A percentile compares a stretch with the other conserved stretches of the same genome.
phyloP scores from a whole-genome alignment of 2,329 filamentous ascomycete genomes.

The Clonostachys byssicola region DNA sequence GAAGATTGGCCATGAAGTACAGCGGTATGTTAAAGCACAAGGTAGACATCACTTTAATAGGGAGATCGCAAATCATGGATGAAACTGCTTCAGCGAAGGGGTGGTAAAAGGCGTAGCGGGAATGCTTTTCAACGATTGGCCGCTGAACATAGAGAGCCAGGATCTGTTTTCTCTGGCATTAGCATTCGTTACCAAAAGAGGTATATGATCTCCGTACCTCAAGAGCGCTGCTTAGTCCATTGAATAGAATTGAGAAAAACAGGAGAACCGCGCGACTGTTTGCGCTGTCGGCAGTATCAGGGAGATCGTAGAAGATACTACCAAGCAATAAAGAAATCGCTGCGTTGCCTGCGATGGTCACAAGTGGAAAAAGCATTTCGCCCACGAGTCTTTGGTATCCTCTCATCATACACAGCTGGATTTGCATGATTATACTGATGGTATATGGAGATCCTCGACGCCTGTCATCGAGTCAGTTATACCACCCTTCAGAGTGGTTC shows the following conservation, averaged over 20 bases:
- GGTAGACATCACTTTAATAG: slow-evolving; percentile 28
- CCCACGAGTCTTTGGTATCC: slow-evolving; percentile 64
- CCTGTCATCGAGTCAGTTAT: slow-evolving; percentile 28
- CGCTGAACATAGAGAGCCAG: slow-evolving; percentile 35
- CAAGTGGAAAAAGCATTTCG: slow-evolving; percentile 70
- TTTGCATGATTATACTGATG: slow-evolving; percentile 68
- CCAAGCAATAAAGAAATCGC: slow-evolving; percentile 71
- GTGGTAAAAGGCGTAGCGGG: slow-evolving; percentile 25
- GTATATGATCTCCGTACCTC: slow-evolving; percentile 34
- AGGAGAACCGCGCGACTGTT: slow-evolving; percentile 44
- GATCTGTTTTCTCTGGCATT: slow-evolving; percentile 43
- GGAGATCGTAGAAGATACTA: slow-evolving; percentile 70
- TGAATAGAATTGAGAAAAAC: slow-evolving; percentile 48
- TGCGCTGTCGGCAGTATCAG: slow-evolving; percentile 55
- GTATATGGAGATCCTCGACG: slow-evolving; percentile 58
- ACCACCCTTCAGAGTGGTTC: not conserved
- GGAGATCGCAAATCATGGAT: slow-evolving; percentile 30
- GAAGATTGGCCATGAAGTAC: slow-evolving; percentile 43
- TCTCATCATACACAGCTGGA: slow-evolving; percentile 62
- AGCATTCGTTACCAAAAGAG: slow-evolving; percentile 16
- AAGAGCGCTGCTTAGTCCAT: slow-evolving; percentile 47
- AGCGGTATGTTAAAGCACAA: slow-evolving; percentile 37
- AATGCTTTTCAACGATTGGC: slow-evolving; percentile 25
- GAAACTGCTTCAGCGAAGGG: slow-evolving; percentile 20
- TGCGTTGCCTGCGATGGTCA: slow-evolving; percentile 75